phyloP scores from a whole-genome alignment of 1,284 basidiomycete species.

The Fomitiporia mediterranea region DNA sequence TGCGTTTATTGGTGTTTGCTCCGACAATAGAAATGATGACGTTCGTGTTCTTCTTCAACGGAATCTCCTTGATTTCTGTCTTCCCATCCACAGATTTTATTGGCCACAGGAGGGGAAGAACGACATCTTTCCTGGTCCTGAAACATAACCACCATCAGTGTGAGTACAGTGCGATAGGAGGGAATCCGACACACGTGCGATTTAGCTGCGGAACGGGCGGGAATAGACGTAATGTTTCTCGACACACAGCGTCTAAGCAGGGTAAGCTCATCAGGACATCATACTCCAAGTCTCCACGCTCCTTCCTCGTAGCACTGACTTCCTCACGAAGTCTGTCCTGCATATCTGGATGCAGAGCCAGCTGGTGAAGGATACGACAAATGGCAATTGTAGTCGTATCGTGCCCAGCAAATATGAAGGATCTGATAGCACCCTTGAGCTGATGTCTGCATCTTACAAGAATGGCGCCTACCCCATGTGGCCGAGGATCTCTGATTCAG shows the following conservation, averaged over 20 bases:
- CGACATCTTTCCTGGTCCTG: constrained; percentile 18
- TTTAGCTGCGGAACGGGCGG: constrained; percentile 13
- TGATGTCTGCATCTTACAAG: constrained; percentile 15
- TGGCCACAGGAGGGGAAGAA: constrained; percentile 21
- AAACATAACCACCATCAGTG: not conserved
- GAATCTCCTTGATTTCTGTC: constrained; percentile 14
- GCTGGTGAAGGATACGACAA: constrained; percentile 26
- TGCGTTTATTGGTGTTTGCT: constrained; percentile 18
- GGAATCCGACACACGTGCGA: constrained; percentile 10
- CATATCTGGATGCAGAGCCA: constrained; percentile 25
- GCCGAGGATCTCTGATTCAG: constrained; percentile 30
- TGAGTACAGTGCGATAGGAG: constrained; percentile 10
- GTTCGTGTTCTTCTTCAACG: constrained; percentile 15
- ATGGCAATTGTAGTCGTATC: constrained; percentile 30
- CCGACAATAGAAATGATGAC: constrained; percentile 20
- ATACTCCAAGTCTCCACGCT: constrained; percentile 25
- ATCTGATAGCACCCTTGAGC: constrained; percentile 17
- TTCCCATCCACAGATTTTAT: constrained; percentile 17
- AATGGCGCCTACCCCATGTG: constrained; percentile 29
- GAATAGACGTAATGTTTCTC: constrained; percentile 30
- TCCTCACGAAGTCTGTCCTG: constrained; percentile 29
- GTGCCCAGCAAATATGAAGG: constrained; percentile 29
- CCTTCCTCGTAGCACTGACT: constrained; percentile 22
- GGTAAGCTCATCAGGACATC: constrained; percentile 30
- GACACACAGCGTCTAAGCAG: constrained; percentile 32